A percentile compares a stretch with the other conserved stretches of the same genome.
These are phyloP conservation scores for Passiflora organensis DNA, from an alignment of 345 rosid species.

Conservation along the genomic window DNA sequence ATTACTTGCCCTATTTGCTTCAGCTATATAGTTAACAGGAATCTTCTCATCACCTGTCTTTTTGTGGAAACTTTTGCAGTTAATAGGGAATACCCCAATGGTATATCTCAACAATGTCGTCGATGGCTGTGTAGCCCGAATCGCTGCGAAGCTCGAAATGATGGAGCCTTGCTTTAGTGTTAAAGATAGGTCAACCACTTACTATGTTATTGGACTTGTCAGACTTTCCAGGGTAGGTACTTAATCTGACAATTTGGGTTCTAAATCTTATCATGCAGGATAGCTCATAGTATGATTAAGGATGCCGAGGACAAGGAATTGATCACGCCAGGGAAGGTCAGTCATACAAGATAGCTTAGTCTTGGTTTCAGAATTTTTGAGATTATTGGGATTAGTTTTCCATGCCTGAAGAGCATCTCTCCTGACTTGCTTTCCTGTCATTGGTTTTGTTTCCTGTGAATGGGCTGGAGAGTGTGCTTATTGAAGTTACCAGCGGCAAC, in stretches of 20 bases:
- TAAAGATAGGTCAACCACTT: not conserved
- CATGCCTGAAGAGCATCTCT: not conserved
- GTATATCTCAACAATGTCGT: conserved; percentile 2
- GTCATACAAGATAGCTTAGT: not conserved
- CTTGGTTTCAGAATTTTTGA: not conserved
- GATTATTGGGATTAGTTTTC: not conserved
- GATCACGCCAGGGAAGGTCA: not conserved
- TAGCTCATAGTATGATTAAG: not conserved
- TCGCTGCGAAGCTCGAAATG: conserved; percentile 4
- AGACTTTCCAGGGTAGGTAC: not conserved
- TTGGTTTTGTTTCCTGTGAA: not conserved
- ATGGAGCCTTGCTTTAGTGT: conserved; percentile 10
- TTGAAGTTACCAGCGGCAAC: conserved; percentile 24
- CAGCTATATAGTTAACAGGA: not conserved
- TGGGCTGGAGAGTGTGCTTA: conserved; percentile 16
- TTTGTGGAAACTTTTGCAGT: not conserved
- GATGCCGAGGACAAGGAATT: not conserved
- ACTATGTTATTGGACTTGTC: not conserved
- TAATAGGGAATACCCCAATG: conserved; percentile 5
- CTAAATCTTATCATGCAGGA: not conserved
- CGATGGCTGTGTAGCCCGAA: not conserved
- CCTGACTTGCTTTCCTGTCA: not conserved
- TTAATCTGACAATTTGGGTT: not conserved
- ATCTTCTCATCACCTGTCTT: not conserved
- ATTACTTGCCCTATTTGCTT: not conserved